Percentiles rank a stretch among this genome's conserved stretches.
Conservation (phyloP, 495 filamentous ascomycete species). For the Amniculicola lignicola region DNA sequence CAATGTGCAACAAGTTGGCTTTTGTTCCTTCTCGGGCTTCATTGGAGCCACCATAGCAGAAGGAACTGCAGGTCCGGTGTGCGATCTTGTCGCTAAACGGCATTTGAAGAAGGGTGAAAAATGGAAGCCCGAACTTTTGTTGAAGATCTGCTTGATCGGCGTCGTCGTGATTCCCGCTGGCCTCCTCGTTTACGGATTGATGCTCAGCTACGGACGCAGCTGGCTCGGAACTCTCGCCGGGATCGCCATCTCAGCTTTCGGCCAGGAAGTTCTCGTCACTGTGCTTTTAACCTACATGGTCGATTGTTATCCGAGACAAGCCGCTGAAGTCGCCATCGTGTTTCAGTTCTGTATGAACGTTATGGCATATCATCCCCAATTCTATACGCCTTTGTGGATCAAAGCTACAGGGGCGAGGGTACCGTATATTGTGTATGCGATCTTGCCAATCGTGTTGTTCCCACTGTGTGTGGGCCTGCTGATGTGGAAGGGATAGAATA, state of each 20-base stretch:
- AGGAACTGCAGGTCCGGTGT: conserved; percentile 1
- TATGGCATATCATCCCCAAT: conserved; percentile 7
- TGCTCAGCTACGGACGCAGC: conserved; percentile 8
- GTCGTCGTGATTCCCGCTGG: conserved; percentile 1
- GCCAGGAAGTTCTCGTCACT: conserved; percentile 7
- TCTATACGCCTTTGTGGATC: conserved; percentile 7
- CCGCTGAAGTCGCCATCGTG: conserved; percentile 8
- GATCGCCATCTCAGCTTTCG: conserved; percentile 11
- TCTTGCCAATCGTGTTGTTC: conserved; percentile 5
- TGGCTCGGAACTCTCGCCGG: conserved; percentile 2
- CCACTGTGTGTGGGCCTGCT: background rate
- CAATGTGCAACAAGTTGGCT: conserved; percentile 13
- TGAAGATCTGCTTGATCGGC: conserved; percentile 3
- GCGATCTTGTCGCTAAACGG: conserved; percentile 8
- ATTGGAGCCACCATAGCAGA: conserved; percentile 7
- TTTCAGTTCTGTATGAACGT: conserved; percentile 17
- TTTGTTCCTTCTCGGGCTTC: conserved; percentile 17
- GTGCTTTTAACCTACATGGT: conserved; percentile 8
- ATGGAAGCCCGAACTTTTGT: background rate
- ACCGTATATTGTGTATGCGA: conserved; percentile 17
- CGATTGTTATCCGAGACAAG: background rate
- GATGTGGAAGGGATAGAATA: background rate
- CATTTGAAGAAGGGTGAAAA: conserved; percentile 1
- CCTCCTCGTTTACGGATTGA: conserved; percentile 3
- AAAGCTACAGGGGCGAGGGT: background rate